phyloP scores from a whole-genome alignment of 2,329 filamentous ascomycete genomes.

The Alternaria brassicicola region DNA sequence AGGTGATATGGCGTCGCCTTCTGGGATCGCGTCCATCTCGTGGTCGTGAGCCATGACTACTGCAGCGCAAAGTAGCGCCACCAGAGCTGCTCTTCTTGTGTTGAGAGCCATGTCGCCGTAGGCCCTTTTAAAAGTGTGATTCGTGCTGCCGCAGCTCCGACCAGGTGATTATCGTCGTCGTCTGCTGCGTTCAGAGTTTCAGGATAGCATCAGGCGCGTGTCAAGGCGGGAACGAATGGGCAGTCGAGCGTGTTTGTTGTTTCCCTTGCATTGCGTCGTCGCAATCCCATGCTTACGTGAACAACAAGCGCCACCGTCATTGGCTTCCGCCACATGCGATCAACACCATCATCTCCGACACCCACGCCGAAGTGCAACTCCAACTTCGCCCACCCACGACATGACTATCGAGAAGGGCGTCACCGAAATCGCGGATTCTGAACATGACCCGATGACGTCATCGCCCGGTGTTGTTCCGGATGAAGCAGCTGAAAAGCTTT shows the following conservation, averaged over 20 bases:
- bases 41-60: slow-evolving; percentile 49
- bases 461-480: slow-evolving; percentile 28
- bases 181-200: slow-evolving; percentile 31
- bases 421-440: slow-evolving; percentile 42
- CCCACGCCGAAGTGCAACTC: neutral
- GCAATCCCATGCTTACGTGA: slow-evolving; percentile 36
- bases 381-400: slow-evolving; percentile 12
- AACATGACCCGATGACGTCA: slow-evolving; percentile 42
- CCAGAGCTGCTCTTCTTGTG: slow-evolving; percentile 22
- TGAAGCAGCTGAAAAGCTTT: slow-evolving; percentile 31
- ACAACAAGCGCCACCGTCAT: slow-evolving; percentile 21
- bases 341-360: slow-evolving; percentile 13
- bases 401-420: slow-evolving; percentile 31
- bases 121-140: neutral
- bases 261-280: slow-evolving; percentile 22
- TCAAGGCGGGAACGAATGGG: neutral
- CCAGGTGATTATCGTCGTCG: slow-evolving; percentile 6
- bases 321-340: slow-evolving; percentile 23
- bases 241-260: slow-evolving; percentile 7
- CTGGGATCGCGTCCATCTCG: slow-evolving; percentile 47
- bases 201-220: slow-evolving; percentile 10
- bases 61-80: slow-evolving; percentile 35
- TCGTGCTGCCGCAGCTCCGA: slow-evolving; percentile 6
- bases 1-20: slow-evolving; percentile 46
- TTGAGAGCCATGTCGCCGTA: slow-evolving; percentile 20